phyloP scores from a whole-genome alignment of 1,139 yeast species.

The Candida neerlandica region DNA sequence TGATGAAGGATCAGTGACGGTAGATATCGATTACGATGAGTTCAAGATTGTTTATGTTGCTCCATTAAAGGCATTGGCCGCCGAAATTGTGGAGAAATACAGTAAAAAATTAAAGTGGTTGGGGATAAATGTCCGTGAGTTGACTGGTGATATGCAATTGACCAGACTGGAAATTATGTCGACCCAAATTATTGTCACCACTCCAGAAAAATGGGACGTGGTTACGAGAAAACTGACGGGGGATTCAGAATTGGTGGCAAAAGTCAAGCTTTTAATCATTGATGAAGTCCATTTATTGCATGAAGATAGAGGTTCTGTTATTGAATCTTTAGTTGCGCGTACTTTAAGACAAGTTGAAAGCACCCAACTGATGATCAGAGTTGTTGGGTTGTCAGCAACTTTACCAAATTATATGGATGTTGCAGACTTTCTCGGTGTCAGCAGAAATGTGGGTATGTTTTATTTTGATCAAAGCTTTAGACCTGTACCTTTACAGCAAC shows the following conservation, averaged over 20 bases:
- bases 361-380: conserved; percentile 90
- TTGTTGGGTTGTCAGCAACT: conserved; percentile 96
- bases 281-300: conserved; percentile 97
- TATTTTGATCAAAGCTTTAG: conserved; percentile 92
- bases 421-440: conserved; percentile 92
- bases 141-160: conserved; percentile 97
- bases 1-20: conserved; percentile 51
- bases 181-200: conserved; percentile 92
- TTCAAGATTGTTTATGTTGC: conserved; percentile 95
- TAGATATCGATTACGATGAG: conserved; percentile 74
- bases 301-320: conserved; percentile 97
- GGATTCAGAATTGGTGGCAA: conserved; percentile 82
- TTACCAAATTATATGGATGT: conserved; percentile 93
- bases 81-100: conserved; percentile 93
- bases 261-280: conserved; percentile 81
- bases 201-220: conserved; percentile 99
- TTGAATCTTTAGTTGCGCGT: conserved; percentile 93
- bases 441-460: conserved; percentile 86
- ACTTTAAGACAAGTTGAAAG: conserved; percentile 94
- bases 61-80: conserved; percentile 94
- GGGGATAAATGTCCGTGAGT: conserved; percentile 82
- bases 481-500: conserved; percentile 92
- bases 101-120: conserved; percentile 78
- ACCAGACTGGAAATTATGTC: conserved; percentile 78
- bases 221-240: conserved; percentile 89